A percentile compares a stretch with the other conserved stretches of the same genome.
Evolutionary conservation across 257 asterid genomes (phyloP).

Genomic region (Plantago ovata): DNA sequence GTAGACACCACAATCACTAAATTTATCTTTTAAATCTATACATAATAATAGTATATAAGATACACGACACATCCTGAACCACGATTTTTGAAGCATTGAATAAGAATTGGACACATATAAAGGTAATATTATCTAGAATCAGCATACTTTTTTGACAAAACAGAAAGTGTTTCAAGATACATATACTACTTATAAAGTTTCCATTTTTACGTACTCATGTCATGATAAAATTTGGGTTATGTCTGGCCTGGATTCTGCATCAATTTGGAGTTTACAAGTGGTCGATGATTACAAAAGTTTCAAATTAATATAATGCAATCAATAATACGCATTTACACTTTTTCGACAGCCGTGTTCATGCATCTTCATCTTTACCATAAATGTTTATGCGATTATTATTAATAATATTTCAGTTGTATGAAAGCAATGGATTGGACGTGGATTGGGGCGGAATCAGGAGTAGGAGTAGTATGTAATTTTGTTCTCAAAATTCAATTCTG

Average conservation of each 20-base stretch:
- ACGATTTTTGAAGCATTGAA: constrained; percentile 32
- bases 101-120: constrained; percentile 45
- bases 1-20: constrained; percentile 33
- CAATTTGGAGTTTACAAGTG: constrained; percentile 22
- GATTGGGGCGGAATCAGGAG: too few relatives aligned
- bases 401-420: too few relatives aligned
- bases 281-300: constrained; percentile 12
- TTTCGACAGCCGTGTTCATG: constrained; percentile 18
- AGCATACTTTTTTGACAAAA: constrained; percentile 29
- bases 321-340: constrained; percentile 24
- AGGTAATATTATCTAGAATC: constrained; percentile 24
- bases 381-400: too few relatives aligned
- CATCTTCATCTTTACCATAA: constrained; percentile 16
- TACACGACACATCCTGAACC: constrained; percentile 36
- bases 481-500: too few relatives aligned
- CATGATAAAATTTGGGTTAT: constrained; percentile 5
- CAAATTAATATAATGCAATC: background rate
- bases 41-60: constrained; percentile 16
- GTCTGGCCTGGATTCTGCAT: constrained; percentile 27
- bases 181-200: too few relatives aligned
- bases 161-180: constrained; percentile 14
- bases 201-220: background rate
- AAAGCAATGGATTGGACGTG: too few relatives aligned
- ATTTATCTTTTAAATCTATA: too few relatives aligned
- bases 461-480: too few relatives aligned